Base-by-base conservation (phyloP, 257 asterid species). In the Nicotiana obtusifolia region DNA sequence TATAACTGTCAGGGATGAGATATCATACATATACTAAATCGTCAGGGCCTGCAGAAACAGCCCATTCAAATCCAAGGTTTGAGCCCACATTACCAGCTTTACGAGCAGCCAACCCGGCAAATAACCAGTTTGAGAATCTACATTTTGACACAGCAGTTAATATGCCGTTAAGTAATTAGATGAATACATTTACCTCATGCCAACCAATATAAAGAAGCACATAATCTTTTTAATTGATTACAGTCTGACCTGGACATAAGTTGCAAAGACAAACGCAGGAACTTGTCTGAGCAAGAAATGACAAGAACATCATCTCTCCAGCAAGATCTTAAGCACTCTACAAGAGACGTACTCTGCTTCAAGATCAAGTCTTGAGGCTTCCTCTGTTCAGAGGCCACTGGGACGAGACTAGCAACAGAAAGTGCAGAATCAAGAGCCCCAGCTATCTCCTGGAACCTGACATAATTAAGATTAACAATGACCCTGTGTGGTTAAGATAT, bases 341-440 rank as follows among this genome's bases (percentile, higher is more conserved):
- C 88, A 77, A 96, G 98, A 69, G 97, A 73, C 30, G 84, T 76
- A 87, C 97, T 94, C 88, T 96, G 97, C 91, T 87, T 92, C 85
- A 96, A 86, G 71, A 87, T 86, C 62, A 94, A 87, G 65, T 76
- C 87, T 80, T 84, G 89, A 87, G 94, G 88, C 75, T 78, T 80
- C 81, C 84, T 87, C 82, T 81, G 84, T 82, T 89, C 88, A 26
- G 90, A 80, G 69, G 86, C 61, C 20, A 90, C 83, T 16, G 89
- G 88, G 53, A 65, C 87, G 49, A 96, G 93, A 37, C 91, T 84
- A 84, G 92, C 78, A 84, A 82, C 88, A 90, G 81, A 80, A 77
- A 96, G 97, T 66, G 93, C 92, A 83, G 98, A 92, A 91, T 96
- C 99, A 92, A 96, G 84, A 86, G 93, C 90, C 84, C 98, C 97